Base-by-base conservation (phyloP, 2,329 filamentous ascomycete species). In the Lomentospora prolificans region DNA sequence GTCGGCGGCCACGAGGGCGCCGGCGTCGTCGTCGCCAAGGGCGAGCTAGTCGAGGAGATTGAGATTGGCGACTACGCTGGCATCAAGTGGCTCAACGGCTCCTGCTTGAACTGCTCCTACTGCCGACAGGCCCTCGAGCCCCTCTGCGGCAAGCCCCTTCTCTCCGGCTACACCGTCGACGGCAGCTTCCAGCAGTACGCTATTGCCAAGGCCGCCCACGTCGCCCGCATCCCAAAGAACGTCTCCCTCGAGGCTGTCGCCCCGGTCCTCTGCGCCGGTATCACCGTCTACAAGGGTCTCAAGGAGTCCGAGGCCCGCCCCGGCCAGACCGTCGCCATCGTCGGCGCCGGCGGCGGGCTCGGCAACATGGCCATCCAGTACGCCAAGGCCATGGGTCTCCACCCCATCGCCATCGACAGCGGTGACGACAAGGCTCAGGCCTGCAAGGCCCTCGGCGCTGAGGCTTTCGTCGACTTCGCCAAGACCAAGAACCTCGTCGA, bases 131-230 rank as follows among this genome's bases (percentile, higher is more conserved):
- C 81, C 51, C 87, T 95, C 63, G 91, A 96, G 74, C 86, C 89
- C 2, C 84, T 96, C 4, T 97, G 92, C 75, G 70, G 79, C 14
- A 75, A 87, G 58, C 82, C 88, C 25, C 74, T 80, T 33, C 81
- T 96, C 41, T 95, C 90, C 1, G 92, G 92, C 57, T 96, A 95
- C 79, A 95, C 89, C 3, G 90, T 96, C 67, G 89, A 96, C 68
- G 91, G 91, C 30, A 85, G 85, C 44, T 96, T 96, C 80, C 91
- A 96, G 76, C 85, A 96, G 76, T 96, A 95, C 75, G 83, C 81
- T 69, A 82, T 96, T 62, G 90, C 85, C 62, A 95, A 95, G 71
- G 90, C 90, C 14, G 82, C 86, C 17, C 89, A 95, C 70, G 84
- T 94, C 14, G 89, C 90, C 27, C 84, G 86, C 62, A 86, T 96